phyloP scores from a whole-genome alignment of 805 yeast genomes.

The Maudiozyma barnettii region DNA sequence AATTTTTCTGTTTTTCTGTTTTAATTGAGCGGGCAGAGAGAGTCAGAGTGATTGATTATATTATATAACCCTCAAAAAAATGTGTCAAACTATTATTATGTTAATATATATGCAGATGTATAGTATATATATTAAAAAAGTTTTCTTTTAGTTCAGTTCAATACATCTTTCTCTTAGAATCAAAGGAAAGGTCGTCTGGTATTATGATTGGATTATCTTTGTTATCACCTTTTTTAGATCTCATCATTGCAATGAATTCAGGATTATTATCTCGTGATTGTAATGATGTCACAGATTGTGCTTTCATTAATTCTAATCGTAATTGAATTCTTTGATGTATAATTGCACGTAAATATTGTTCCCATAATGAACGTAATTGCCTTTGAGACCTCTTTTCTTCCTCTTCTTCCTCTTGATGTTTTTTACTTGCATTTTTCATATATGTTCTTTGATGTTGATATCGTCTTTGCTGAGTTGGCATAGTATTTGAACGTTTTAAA shows the following conservation, averaged over 20 bases:
- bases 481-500: background rate
- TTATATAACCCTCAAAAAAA: too few relatives aligned
- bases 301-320: background rate
- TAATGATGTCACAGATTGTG: background rate
- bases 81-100: too few relatives aligned
- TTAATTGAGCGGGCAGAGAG: too few relatives aligned
- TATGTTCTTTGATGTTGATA: background rate
- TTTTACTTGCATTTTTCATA: background rate
- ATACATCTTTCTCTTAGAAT: background rate
- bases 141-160: background rate
- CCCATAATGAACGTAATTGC: background rate
- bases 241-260: background rate
- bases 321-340: background rate
- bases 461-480: background rate
- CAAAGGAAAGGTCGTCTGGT: background rate
- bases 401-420: background rate
- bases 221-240: background rate
- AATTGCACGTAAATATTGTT: background rate
- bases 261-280: background rate
- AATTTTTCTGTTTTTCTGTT: too few relatives aligned
- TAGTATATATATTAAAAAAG: background rate
- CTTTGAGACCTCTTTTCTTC: background rate
- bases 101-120: too few relatives aligned
- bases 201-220: background rate
- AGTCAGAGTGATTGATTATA: too few relatives aligned